Base-by-base conservation (phyloP, 768 basidiomycete genomes). In the Cystobasidiopsis lactophilus region DNA sequence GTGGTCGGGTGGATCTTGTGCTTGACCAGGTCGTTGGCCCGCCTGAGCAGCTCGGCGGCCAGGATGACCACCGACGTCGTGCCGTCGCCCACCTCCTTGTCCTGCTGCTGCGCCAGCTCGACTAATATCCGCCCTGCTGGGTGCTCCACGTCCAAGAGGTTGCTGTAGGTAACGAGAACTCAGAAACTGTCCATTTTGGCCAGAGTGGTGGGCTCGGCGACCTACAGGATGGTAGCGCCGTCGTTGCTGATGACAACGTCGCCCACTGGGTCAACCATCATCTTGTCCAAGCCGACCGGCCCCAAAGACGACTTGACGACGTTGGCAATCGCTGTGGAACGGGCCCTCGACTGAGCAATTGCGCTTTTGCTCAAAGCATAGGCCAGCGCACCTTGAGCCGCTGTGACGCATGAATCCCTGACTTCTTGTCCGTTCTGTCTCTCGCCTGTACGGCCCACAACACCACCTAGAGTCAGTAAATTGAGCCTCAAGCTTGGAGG, bases 201-300 rank as follows among this genome's bases (percentile, higher is more conserved):
- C n/a, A n/a, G n/a, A n/a, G n/a, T n/a, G n/a, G n/a, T n/a, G n/a
- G n/a, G n/a, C n/a, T n/a, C n/a, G n/a, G n/a, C n/a, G n/a, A n/a
- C n/a, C n/a, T n/a, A n/a, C 37, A 98, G 77, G 61, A 98, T 98
- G n/a, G 93, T 96, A 16, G 93, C 93, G 45, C 93, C 93, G 70
- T 96, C 93, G 69, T 98, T 98, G 44, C 93, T 95, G 66, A 98
- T 96, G 29, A 93, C 96, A 27, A 96, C 89, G 74, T 98, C 93
- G 31, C 52, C 47, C 9, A 43, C 40, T n/a, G 54, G 33, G 24
- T 57, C 55, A 4, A 53, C 55, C 35, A 57, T 63, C 64, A 89
- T 60, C 88, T 54, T 50, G 24, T 37, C 47, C 47, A 26, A 21
- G n/a, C 48, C 46, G 16, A 33, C 24, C 9, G 93, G 93, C 4